Base-by-base conservation (phyloP, 1,139 yeast species). In the Geotrichum candidum region DNA sequence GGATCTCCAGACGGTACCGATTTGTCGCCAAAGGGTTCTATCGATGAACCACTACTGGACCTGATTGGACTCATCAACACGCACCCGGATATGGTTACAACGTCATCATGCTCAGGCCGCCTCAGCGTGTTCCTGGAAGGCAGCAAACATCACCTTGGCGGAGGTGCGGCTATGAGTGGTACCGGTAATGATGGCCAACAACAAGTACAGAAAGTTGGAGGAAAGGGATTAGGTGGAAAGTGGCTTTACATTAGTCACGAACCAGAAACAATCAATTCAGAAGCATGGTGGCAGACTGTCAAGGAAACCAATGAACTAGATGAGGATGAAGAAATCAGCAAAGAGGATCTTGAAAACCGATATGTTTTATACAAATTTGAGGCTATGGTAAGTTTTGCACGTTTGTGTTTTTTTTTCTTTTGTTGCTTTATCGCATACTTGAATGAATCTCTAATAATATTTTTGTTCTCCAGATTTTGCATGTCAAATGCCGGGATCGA, bases 91-190 rank as follows among this genome's bases (percentile, higher is more conserved):
- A 82, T 88, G 85, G 94, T 90, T 9, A 90, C 96, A 1, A 89
- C 96, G 0, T 88, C 96, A 0, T 87, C 95, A 15, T 90, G 97
- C 67, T 88, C 96, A 0, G 97, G 97, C 1, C 77, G 97, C 70
- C 87, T 90, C 1, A 85, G 92, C 61, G 90, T 90, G 0, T 90
- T 87, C 70, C 73, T 87, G 2, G 96, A 89, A 70, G 96, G 96
- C 1, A 64, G 65, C 33, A 60, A 54, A 72, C 4, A 45, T 33
- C 15, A 51, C 9, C n/a, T 27, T 22, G 13, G 57, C 70, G 53
- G 35, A 11, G 35, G 33, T 22, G 15, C 48, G 13, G 18, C 51
- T 31, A 18, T 29, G n/a, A 23, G 45, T 10, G 35, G 77, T 76
- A 63, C 18, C 18, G 18, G 70, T 70, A 38, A 62, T 63, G 35